Base-by-base conservation (phyloP, 305 asterid species). In the Fraxinus xanthoxyloides region DNA sequence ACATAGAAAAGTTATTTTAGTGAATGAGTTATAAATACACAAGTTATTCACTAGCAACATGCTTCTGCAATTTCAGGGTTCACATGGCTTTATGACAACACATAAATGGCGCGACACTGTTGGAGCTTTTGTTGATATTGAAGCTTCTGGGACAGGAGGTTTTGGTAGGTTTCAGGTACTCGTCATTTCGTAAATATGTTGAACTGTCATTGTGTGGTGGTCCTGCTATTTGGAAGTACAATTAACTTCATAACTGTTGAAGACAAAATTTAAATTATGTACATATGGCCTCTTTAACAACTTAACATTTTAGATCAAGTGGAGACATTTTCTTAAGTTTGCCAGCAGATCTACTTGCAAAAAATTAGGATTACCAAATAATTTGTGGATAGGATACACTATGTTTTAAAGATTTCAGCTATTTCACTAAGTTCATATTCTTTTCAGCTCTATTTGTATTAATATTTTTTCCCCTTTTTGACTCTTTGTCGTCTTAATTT, bases 101-200 rank as follows among this genome's bases (percentile, higher is more conserved):
- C 94, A 97, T 87, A 93, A 90, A 85, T 97, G 99, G 99, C 89
- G 89, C 59, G 93, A 93, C 86, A 92, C 94, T 23, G 77, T 97
- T 72, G 98, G 98, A 79, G 98, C 98, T 85, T 92, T 95, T 87
- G 87, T 94, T 77, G 80, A 97, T 78, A 77, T 97, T 78, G 99
- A 97, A 90, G 99, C 99, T 74, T 90, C 96, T 89, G 99, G 99
- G 85, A 94, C 94, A 26, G 99, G 98, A 85, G 98, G 99, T 86
- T 84, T 87, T 80, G 99, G 99, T 97, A 81, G 79, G 88, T 85
- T 84, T 79, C 63, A 76, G 32, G 40, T 83, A 76, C 74, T 43
- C 75, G 38, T 80, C 61, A 65, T 82, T 63, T 67, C 79, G 69
- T 76, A 77, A 78, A 77, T 54, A 23, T 63, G 76, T 80, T 69